Base-by-base conservation (phyloP, 495 filamentous ascomycete species). In the Diplogelasinospora grovesii region DNA sequence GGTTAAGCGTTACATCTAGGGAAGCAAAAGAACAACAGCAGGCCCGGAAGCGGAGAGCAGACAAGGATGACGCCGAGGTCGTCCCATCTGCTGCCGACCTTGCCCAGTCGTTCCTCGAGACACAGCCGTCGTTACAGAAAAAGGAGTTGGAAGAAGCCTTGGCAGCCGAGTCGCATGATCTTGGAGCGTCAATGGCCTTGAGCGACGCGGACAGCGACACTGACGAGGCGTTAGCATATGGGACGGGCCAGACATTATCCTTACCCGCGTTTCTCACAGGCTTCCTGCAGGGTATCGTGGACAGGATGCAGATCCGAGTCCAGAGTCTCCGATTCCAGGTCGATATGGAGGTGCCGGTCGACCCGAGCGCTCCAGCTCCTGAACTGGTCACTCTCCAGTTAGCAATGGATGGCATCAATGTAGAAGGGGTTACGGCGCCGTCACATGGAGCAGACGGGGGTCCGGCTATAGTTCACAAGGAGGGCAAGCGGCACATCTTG, bases 71-170 rank as follows among this genome's bases (percentile, higher is more conserved):
- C 18, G 47, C 53, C n/a, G 69, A 72, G 2, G 53, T 71, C 14
- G 62, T 94, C 8, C 86, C 86, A 3, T 86, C 83, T 11, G 78
- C 86, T n/a, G 74, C 81, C 46, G 82, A 90, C 42, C 71, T 97
- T 22, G 90, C 90, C 3, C 73, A 88, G 57, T 93, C 85, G 0
- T 96, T 95, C 61, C 69, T 97, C 10, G 74, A 87, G 48, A 75
- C 86, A 1, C 86, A 96, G 49, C 84, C 88, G 28, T 55, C 55
- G 8, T 76, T 83, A 40, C 85, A 92, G 53, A 83, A 79, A 49
- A 74, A 74, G 23, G 76, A 87, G 58, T 65, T 97, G 21, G 77
- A 92, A 60, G 79, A 84, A 38, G 86, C 83, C 4, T 68, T 96
- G 13, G 69, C 78, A 18, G 71, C 75, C 4, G 73, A 85, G 43